Base-by-base conservation (phyloP, 192 early-diverging fungal species). In the Entomortierella lignicola region DNA sequence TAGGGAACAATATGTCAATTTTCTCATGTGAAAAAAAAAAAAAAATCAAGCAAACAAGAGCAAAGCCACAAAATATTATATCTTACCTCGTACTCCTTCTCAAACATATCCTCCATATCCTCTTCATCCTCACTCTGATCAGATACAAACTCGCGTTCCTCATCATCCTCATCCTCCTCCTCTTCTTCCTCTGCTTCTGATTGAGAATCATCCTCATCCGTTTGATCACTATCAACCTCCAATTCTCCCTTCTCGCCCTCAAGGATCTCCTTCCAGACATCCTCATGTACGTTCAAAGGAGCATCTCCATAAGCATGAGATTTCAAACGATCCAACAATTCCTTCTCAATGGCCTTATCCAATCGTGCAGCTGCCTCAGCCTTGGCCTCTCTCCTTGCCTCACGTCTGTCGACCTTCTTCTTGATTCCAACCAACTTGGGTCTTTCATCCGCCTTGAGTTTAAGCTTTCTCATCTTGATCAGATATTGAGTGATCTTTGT, bases 401-500 rank as follows among this genome's bases (percentile, higher is more conserved):
- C 96, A 55, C 97, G 88, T 34, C 94, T 82, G 67, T 99, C 97
- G 29, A 95, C 73, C 88, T 98, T 99, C 86, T 97, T 97, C 74
- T 94, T 95, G 82, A 99, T 90, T 0, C 91, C 90, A 54, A 97
- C 91, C 44, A 99, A 80, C 55, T 94, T 92, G 52, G 94, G 88
- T 47, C 88, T 77, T 63, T 84, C 77, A 42, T 66, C 87, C 67
- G 90, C 92, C 81, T 95, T 97, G 27, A 96, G 83, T 60, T 90
- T 89, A 63, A 99, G 86, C 72, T 92, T 91, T 65, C 97, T 89
- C 93, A 96, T 96, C 69, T 94, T 90, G 73, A 98, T 95, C 52
- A 99, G 84, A 62, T 96, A 97, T 80, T 99, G 97, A 31, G 94
- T 97, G 55, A 98, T 94, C 86, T 96, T 97, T 37, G 97, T 98